These are phyloP conservation scores for Karstenula rhodostoma DNA, from an alignment of 2,329 filamentous ascomycete genomes.

Conservation along the genomic window DNA sequence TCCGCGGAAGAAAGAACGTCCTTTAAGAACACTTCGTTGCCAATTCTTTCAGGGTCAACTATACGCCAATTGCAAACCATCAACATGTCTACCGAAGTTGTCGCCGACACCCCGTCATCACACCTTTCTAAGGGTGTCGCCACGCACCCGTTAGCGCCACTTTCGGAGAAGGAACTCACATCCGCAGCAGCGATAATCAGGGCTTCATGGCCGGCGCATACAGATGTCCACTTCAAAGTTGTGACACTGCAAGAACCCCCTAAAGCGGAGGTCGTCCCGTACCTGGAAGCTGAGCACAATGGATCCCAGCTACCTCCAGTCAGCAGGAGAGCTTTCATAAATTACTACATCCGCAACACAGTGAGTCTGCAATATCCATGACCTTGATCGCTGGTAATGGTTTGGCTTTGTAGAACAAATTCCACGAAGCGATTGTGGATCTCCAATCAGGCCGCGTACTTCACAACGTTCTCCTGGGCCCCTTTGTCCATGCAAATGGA, in stretches of 20 bases:
- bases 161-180: slow-evolving; percentile 66
- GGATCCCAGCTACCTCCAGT: slow-evolving; percentile 60
- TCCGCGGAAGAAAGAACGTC: not conserved
- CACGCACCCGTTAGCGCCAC: slow-evolving; percentile 67
- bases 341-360: slow-evolving; percentile 68
- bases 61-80: not conserved
- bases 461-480: slow-evolving; percentile 65
- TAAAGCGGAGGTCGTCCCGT: slow-evolving; percentile 67
- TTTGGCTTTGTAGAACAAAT: slow-evolving; percentile 60
- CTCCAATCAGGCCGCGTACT: slow-evolving; percentile 61
- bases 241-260: slow-evolving; percentile 72
- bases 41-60: slow-evolving; percentile 1
- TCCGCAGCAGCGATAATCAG: slow-evolving; percentile 60
- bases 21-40: not conserved
- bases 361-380: slow-evolving; percentile 49
- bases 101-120: slow-evolving; percentile 32
- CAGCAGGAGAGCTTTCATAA: slow-evolving; percentile 63
- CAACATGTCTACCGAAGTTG: slow-evolving; percentile 39
- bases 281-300: slow-evolving; percentile 68
- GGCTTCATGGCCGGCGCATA: slow-evolving; percentile 63
- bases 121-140: slow-evolving; percentile 32
- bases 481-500: slow-evolving; percentile 64
- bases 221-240: slow-evolving; percentile 70
- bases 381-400: not conserved
- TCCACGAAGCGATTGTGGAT: slow-evolving; percentile 68